Percentiles rank a stretch among this genome's conserved stretches.
phyloP scores from a whole-genome alignment of 768 basidiomycete species.

The Lentinula sp. region DNA sequence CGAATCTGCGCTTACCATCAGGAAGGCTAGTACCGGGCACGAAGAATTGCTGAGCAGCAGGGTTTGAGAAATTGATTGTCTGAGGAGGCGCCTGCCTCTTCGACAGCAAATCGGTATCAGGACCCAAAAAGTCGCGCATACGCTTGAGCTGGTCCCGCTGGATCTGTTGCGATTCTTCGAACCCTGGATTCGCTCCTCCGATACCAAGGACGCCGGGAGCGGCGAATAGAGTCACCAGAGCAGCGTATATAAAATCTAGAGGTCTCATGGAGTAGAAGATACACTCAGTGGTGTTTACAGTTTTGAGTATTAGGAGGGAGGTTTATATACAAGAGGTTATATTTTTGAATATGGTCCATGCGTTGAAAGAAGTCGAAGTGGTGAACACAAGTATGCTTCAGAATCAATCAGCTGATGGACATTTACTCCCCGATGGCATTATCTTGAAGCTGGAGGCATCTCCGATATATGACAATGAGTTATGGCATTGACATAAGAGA shows the following conservation, averaged over 20 bases:
- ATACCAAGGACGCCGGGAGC: slow-evolving; percentile 13
- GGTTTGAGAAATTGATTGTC: slow-evolving; percentile 56
- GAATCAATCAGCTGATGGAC: neutral
- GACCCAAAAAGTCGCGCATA: slow-evolving; percentile 31
- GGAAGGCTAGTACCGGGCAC: slow-evolving; percentile 43
- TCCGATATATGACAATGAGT: neutral
- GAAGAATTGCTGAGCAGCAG: slow-evolving; percentile 44
- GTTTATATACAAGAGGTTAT: neutral
- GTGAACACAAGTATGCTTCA: too few relatives aligned
- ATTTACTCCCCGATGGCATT: neutral
- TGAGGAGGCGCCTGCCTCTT: slow-evolving; percentile 23
- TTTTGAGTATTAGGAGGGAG: neutral
- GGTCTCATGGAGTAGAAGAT: neutral
- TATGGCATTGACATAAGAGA: neutral
- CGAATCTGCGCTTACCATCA: slow-evolving; percentile 22
- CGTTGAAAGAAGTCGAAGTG: neutral
- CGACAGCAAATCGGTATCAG: slow-evolving; percentile 21
- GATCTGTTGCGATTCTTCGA: slow-evolving; percentile 38
- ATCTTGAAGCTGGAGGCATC: neutral
- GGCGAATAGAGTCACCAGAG: neutral
- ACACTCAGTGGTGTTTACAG: neutral
- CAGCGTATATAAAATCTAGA: slow-evolving; percentile 6
- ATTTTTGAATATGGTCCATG: slow-evolving; percentile 5
- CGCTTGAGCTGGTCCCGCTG: slow-evolving; percentile 40
- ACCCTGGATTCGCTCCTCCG: slow-evolving; percentile 28